phyloP scores from a whole-genome alignment of 129 eudicot species.

The carrot (Daucus carota) region DH1_v3.0 NC_030389.2:30029001-30029500 shows the following conservation, averaged over 20 bases:
- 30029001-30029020: neutral
- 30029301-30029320: neutral
- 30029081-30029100: neutral
- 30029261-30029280: neutral
- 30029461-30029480: slow-evolving; percentile 75
- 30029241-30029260: neutral
- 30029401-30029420: neutral
- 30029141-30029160: neutral
- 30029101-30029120: neutral
- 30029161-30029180: neutral
- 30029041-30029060: neutral
- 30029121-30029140: neutral
- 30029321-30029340: neutral
- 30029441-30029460: slow-evolving; percentile 13
- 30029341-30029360: neutral
- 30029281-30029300: neutral
- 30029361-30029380: neutral
- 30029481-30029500: slow-evolving; percentile 96
- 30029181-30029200: neutral
- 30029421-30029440: slow-evolving; percentile 17
- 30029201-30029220: neutral
- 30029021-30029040: neutral
- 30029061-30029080: neutral
- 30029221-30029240: neutral
- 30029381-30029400: neutral